These are phyloP conservation scores for Pythium rhizo-oryzae DNA, from an alignment of 352 stramenopile genomes.

Conservation along the genomic window DNA sequence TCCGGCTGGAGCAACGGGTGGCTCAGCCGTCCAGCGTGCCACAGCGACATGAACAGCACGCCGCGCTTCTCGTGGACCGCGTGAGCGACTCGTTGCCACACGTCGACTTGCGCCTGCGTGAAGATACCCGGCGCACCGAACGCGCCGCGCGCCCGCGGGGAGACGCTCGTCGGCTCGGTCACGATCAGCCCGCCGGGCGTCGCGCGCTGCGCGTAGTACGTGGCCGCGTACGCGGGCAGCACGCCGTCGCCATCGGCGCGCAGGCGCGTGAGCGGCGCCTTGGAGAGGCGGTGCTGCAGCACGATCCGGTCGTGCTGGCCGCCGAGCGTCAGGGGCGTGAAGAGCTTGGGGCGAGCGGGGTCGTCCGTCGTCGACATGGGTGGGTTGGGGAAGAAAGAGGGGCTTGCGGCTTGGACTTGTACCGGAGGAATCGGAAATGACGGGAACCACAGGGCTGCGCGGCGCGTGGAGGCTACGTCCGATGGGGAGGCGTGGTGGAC, in stretches of 20 bases:
- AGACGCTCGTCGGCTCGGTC: conserved; percentile 39
- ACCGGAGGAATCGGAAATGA: neutral
- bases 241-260: conserved; percentile 15
- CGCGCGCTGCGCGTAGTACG: conserved; percentile 42
- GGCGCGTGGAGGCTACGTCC: neutral
- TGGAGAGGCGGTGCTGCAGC: conserved; percentile 40
- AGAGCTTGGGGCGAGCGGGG: conserved; percentile 19
- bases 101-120: conserved; percentile 33
- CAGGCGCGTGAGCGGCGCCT: conserved; percentile 37
- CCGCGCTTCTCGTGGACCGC: conserved; percentile 60
- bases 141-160: conserved; percentile 10
- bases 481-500: neutral
- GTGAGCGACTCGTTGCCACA: conserved; percentile 43
- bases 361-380: neutral
- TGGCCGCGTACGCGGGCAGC: conserved; percentile 18
- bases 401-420: neutral
- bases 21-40: conserved; percentile 57
- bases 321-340: conserved; percentile 30
- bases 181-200: conserved; percentile 40
- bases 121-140: conserved; percentile 38
- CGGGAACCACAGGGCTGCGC: too few species aligned
- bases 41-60: conserved; percentile 68
- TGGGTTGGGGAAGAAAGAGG: neutral
- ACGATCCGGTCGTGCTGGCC: conserved; percentile 23
- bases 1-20: conserved; percentile 33